A percentile compares a stretch with the other conserved stretches of the same genome.
Evolutionary conservation across 2,329 filamentous ascomycete genomes (phyloP).

Genomic region (Ophiosphaerella narmari): DNA sequence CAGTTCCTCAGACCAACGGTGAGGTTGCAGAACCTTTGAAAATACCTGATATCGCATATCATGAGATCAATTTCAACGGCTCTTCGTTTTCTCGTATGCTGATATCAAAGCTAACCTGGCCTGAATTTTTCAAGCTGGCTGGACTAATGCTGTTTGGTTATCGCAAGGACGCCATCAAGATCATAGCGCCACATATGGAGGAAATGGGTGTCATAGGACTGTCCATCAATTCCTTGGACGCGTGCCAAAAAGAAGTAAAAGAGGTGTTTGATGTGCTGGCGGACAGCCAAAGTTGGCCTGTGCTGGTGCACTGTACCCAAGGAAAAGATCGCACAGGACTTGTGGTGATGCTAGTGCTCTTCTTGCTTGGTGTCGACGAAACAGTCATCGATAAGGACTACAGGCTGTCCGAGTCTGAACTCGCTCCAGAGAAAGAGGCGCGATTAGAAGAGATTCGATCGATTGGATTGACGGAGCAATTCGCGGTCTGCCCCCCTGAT

Average conservation of each 20-base stretch:
- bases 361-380: slow-evolving; percentile 63
- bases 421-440: slow-evolving; percentile 65
- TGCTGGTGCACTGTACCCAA: slow-evolving; percentile 82
- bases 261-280: slow-evolving; percentile 57
- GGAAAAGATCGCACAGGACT: slow-evolving; percentile 86
- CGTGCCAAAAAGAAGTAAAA: slow-evolving; percentile 66
- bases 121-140: slow-evolving; percentile 66
- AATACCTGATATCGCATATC: slow-evolving; percentile 67
- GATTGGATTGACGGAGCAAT: slow-evolving; percentile 71
- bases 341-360: slow-evolving; percentile 68
- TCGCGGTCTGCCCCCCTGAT: slow-evolving; percentile 67
- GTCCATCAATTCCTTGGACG: slow-evolving; percentile 70
- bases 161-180: slow-evolving; percentile 68
- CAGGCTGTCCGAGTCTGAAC: slow-evolving; percentile 63
- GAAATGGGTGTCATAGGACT: slow-evolving; percentile 73
- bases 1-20: slow-evolving; percentile 54
- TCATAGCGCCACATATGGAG: slow-evolving; percentile 72
- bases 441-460: slow-evolving; percentile 69
- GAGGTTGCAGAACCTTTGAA: slow-evolving; percentile 61
- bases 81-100: slow-evolving; percentile 70
- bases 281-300: slow-evolving; percentile 60
- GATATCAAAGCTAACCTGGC: slow-evolving; percentile 70
- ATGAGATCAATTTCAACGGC: slow-evolving; percentile 75
- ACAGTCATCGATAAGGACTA: slow-evolving; percentile 74
- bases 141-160: slow-evolving; percentile 68